phyloP scores from a whole-genome alignment of 2,329 filamentous ascomycete genomes.

The Diplocarpon mali region DNA sequence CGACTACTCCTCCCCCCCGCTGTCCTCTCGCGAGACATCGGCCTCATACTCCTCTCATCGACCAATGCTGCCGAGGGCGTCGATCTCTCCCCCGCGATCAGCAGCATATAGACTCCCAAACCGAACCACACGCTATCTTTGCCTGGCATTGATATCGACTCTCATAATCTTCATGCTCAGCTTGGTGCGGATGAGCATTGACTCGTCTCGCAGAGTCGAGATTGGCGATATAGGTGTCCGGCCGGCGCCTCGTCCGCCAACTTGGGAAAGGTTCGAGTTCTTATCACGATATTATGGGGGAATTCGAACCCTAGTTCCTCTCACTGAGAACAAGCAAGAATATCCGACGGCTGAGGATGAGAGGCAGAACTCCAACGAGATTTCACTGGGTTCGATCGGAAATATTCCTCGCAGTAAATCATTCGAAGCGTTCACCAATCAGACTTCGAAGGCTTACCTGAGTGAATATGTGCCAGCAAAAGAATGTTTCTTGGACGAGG shows the following conservation, averaged over 20 bases:
- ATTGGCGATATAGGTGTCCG: constrained; percentile 47
- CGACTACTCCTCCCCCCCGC: constrained; percentile 20
- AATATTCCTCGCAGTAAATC: constrained; percentile 37
- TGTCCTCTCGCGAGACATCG: constrained; percentile 24
- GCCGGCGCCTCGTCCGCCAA: constrained; percentile 48
- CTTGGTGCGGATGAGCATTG: constrained; percentile 62
- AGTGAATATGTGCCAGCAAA: constrained; percentile 41
- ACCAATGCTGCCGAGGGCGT: constrained; percentile 24
- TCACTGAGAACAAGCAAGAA: constrained; percentile 61
- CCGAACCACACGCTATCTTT: constrained; percentile 67
- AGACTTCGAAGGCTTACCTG: constrained; percentile 37
- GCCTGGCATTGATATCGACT: constrained; percentile 55
- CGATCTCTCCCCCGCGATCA: constrained; percentile 12
- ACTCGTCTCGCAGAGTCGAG: constrained; percentile 52
- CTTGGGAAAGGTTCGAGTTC: constrained; percentile 82
- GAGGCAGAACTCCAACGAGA: constrained; percentile 34
- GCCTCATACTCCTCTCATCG: constrained; percentile 23
- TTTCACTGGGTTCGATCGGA: constrained; percentile 28
- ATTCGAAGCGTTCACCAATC: constrained; percentile 53
- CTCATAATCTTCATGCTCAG: constrained; percentile 68
- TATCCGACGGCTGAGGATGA: constrained; percentile 63
- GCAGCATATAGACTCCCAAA: constrained; percentile 42
- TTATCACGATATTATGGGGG: constrained; percentile 85
- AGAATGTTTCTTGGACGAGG: constrained; percentile 68
- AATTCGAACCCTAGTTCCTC: constrained; percentile 57